These are phyloP conservation scores for Mycena maculata DNA, from an alignment of 768 basidiomycete genomes.

Conservation along the genomic window DNA sequence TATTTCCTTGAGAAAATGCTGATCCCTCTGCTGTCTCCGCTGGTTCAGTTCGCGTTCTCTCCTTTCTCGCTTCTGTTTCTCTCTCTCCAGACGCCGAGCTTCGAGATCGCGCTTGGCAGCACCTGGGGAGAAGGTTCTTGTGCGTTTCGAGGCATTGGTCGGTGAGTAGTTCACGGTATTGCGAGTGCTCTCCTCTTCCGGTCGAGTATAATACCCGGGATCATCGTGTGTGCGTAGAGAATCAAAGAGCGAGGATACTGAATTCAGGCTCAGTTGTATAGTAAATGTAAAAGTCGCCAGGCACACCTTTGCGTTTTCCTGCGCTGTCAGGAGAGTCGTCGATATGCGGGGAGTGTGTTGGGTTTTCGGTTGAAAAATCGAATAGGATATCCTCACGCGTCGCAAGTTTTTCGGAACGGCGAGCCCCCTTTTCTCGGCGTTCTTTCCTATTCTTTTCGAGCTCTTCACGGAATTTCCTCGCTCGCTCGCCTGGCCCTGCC, in stretches of 20 bases:
- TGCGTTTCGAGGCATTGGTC: slow-evolving; percentile 57
- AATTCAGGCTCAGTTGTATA: background rate
- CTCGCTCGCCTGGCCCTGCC: slow-evolving; percentile 34
- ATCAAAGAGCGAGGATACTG: slow-evolving; percentile 51
- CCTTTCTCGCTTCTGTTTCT: slow-evolving; percentile 55
- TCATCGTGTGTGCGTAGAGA: slow-evolving; percentile 49
- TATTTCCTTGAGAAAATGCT: slow-evolving; percentile 55
- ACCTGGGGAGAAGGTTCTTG: slow-evolving; percentile 61
- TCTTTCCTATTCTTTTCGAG: slow-evolving; percentile 48
- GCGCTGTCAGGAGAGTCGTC: slow-evolving; percentile 40
- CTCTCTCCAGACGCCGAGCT: slow-evolving; percentile 51
- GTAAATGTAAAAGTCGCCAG: background rate
- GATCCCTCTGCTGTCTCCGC: slow-evolving; percentile 51
- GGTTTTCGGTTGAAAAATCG: slow-evolving; percentile 33
- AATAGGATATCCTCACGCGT: slow-evolving; percentile 30
- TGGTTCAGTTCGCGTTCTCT: slow-evolving; percentile 52
- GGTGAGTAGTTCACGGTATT: slow-evolving; percentile 47
- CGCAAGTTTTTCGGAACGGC: slow-evolving; percentile 41
- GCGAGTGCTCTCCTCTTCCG: slow-evolving; percentile 48
- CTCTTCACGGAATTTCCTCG: slow-evolving; percentile 46
- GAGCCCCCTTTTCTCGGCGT: slow-evolving; percentile 45
- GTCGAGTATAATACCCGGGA: slow-evolving; percentile 42
- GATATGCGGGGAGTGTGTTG: slow-evolving; percentile 32
- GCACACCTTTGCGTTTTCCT: slow-evolving; percentile 63
- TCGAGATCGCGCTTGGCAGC: slow-evolving; percentile 52